Percentiles rank a stretch among this genome's conserved stretches.
Conservation (phyloP, 257 asterid genomes). For the Solanum raphanifolium region DNA sequence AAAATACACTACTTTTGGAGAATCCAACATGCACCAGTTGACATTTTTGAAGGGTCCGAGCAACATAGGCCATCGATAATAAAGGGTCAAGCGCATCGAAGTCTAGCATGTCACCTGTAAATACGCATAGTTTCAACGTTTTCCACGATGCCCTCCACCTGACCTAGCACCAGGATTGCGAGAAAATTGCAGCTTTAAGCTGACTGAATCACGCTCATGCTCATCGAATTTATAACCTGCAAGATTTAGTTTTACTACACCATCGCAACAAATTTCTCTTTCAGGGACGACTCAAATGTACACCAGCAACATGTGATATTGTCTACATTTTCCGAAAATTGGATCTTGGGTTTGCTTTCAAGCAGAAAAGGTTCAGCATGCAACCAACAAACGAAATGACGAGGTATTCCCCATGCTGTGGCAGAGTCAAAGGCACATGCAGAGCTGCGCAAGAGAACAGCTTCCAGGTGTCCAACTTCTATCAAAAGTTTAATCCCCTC, state of each 20-base stretch:
- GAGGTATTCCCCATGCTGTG: not conserved
- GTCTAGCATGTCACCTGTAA: constrained; percentile 46
- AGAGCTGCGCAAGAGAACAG: not conserved
- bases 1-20: not conserved
- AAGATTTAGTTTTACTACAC: constrained; percentile 37
- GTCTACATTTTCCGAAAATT: not conserved
- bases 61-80: constrained; percentile 15
- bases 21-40: not conserved
- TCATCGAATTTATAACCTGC: constrained; percentile 66
- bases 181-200: constrained; percentile 50
- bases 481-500: not conserved
- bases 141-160: constrained; percentile 50
- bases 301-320: not conserved
- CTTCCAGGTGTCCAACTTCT: not conserved
- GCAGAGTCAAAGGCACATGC: not conserved
- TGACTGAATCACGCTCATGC: constrained; percentile 44
- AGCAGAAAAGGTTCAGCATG: not conserved
- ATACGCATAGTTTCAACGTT: constrained; percentile 27
- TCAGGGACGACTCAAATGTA: not conserved
- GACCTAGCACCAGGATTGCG: constrained; percentile 62
- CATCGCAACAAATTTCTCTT: not conserved
- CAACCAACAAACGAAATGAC: not conserved
- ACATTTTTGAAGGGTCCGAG: not conserved
- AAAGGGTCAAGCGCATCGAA: constrained; percentile 19
- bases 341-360: not conserved